These are phyloP conservation scores for Symbiodinium pilosum DNA, from an alignment of 73 alveolate species.

Conservation along the genomic window DNA sequence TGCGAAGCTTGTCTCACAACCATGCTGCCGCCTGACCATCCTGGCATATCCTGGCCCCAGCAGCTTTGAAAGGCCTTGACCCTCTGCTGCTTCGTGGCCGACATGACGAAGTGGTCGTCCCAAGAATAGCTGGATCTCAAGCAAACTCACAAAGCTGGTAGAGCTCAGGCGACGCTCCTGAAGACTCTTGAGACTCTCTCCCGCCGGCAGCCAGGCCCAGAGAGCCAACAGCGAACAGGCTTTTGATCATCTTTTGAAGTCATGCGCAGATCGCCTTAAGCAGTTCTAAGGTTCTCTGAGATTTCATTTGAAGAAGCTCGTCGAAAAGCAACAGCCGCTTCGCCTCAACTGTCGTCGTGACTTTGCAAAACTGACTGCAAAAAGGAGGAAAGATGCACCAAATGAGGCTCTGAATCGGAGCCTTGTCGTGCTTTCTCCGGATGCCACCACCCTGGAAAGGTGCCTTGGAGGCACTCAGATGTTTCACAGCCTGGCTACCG, in stretches of 20 bases:
- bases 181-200: background rate
- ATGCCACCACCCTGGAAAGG: background rate
- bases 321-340: background rate
- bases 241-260: too few species aligned
- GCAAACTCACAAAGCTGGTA: too few species aligned
- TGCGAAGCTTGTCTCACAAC: too few species aligned
- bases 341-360: background rate
- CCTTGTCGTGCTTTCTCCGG: background rate
- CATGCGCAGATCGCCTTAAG: background rate
- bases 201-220: background rate
- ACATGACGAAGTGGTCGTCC: background rate
- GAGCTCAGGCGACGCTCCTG: background rate
- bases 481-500: too few species aligned
- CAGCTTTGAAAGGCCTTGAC: background rate
- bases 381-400: background rate
- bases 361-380: background rate
- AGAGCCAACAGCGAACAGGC: background rate
- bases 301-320: background rate
- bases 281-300: background rate
- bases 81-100: background rate
- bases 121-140: too few species aligned
- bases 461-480: background rate
- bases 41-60: too few species aligned
- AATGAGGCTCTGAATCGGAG: background rate
- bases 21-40: too few species aligned